Evolutionary conservation across 2,329 filamentous ascomycete species (phyloP).

Genomic region (Neofusicoccum parvum): DNA sequence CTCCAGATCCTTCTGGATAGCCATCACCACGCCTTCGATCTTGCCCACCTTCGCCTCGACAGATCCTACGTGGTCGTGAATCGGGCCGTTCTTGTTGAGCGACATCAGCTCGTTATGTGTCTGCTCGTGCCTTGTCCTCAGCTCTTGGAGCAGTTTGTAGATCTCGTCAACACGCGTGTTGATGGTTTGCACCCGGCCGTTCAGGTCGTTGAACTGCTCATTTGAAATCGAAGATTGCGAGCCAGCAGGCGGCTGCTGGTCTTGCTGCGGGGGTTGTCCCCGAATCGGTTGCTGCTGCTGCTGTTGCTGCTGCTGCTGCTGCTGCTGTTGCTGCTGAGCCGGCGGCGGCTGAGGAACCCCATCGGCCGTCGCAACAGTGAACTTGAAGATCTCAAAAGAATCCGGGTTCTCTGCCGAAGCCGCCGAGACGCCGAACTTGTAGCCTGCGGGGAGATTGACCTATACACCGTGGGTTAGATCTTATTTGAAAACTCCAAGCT

Average conservation of each 20-base stretch:
- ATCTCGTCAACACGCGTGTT: slow-evolving; percentile 69
- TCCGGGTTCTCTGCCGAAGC: slow-evolving; percentile 89
- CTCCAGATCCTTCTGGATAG: slow-evolving; percentile 57
- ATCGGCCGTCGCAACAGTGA: slow-evolving; percentile 66
- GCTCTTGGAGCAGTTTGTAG: slow-evolving; percentile 58
- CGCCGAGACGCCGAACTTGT: slow-evolving; percentile 84
- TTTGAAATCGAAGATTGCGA: background rate
- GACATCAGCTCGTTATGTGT: slow-evolving; percentile 57
- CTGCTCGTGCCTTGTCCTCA: slow-evolving; percentile 56
- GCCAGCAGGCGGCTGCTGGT: slow-evolving; percentile 8
- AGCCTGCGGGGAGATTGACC: slow-evolving; percentile 75
- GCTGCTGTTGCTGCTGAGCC: slow-evolving; percentile 25
- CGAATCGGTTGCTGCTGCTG: background rate
- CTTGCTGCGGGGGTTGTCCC: slow-evolving; percentile 24
- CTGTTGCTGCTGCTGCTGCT: slow-evolving; percentile 27
- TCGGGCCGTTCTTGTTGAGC: slow-evolving; percentile 29
- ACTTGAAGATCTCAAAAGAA: slow-evolving; percentile 90
- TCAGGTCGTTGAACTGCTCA: slow-evolving; percentile 78
- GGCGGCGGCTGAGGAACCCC: slow-evolving; percentile 26
- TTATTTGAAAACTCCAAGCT: too few relatives aligned
- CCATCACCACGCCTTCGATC: slow-evolving; percentile 54
- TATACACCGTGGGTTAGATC: slow-evolving; percentile 33
- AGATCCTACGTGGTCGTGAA: slow-evolving; percentile 34
- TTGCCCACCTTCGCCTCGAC: slow-evolving; percentile 51
- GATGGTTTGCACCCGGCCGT: slow-evolving; percentile 76